Evolutionary conservation across 345 rosid genomes (phyloP).

Genomic region (Ceriops zippeliana): DNA sequence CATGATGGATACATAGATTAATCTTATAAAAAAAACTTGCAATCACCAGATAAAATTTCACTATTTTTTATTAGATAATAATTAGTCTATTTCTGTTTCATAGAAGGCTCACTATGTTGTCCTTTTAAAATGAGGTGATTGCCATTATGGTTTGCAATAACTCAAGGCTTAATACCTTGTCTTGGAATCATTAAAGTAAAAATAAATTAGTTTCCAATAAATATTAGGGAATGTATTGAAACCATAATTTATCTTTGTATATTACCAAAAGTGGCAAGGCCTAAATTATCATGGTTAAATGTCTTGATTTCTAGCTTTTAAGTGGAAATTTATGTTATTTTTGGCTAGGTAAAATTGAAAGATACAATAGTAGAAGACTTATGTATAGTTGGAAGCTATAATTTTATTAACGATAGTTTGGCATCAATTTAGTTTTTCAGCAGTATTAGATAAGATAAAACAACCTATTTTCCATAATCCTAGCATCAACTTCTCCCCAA

Average conservation of each 20-base stretch:
- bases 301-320: neutral
- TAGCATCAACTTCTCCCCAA: no score
- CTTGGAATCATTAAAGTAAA: neutral
- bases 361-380: conserved; percentile 7
- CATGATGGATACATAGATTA: no score
- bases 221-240: neutral
- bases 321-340: neutral
- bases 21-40: no score
- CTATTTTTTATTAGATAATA: no score
- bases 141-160: no score
- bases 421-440: conserved; percentile 18
- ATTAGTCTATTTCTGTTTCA: no score
- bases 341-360: conserved; percentile 20
- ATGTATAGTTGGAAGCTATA: conserved; percentile 9
- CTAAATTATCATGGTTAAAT: neutral
- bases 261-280: neutral
- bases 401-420: conserved; percentile 6
- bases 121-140: no score
- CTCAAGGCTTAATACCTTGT: no score
- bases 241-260: neutral
- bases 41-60: no score
- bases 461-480: no score
- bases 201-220: neutral
- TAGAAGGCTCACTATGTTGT: no score
- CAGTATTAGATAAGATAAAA: no score